Conservation (phyloP, 2,329 filamentous ascomycete species). For the Rachicladosporium sp. region DNA sequence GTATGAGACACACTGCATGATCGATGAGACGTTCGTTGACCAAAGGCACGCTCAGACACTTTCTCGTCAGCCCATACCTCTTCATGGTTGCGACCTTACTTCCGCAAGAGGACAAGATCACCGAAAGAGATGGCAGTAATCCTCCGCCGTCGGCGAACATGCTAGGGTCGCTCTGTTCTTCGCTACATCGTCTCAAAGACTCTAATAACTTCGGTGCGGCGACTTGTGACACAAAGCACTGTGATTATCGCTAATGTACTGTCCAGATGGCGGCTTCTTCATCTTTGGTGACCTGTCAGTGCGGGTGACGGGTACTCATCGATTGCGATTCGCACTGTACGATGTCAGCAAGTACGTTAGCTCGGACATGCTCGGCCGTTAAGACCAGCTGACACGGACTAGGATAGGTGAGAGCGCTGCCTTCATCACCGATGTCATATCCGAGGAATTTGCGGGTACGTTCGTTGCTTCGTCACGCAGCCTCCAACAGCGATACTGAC, state of each 20-base stretch:
- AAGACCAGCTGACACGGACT: too few relatives aligned
- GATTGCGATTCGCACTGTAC: conserved; percentile 66
- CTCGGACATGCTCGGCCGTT: not conserved
- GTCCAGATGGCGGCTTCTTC: conserved; percentile 65
- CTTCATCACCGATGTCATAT: conserved; percentile 31
- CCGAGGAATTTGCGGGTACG: conserved; percentile 56
- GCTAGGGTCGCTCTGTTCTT: conserved; percentile 63
- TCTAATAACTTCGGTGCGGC: conserved; percentile 48
- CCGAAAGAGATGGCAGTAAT: too few relatives aligned
- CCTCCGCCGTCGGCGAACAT: conserved; percentile 3
- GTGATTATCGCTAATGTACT: too few relatives aligned
- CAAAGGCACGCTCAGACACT: conserved; percentile 33
- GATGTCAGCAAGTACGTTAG: conserved; percentile 42
- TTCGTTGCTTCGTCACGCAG: too few relatives aligned
- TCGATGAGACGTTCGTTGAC: too few relatives aligned
- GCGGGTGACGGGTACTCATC: conserved; percentile 58
- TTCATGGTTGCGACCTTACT: conserved; percentile 49
- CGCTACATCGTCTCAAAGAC: conserved; percentile 71
- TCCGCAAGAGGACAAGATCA: conserved; percentile 1
- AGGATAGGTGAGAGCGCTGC: conserved; percentile 4
- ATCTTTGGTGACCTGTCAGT: conserved; percentile 84
- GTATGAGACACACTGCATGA: not conserved
- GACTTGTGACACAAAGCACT: not conserved
- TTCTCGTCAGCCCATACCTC: conserved; percentile 52
- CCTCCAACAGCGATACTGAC: too few relatives aligned